phyloP scores from a whole-genome alignment of 306 rosid species.

The Lupinus albus region DNA sequence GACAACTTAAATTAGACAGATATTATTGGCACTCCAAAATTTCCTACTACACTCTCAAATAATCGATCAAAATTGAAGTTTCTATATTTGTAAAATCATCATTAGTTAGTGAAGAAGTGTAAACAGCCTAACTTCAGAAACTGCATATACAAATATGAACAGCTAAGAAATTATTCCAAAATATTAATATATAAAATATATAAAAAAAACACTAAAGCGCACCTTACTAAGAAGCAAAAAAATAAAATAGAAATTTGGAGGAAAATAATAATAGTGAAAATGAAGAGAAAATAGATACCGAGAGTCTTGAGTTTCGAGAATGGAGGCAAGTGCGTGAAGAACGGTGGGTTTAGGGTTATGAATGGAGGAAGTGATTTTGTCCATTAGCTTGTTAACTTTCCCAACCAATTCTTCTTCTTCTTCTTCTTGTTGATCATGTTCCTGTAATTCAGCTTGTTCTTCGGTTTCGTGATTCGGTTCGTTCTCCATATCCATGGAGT shows the following conservation, averaged over 20 bases:
- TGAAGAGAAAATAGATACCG: conserved; percentile 45
- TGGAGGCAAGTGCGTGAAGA: conserved; percentile 85
- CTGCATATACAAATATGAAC: too few relatives aligned
- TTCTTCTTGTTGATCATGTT: conserved; percentile 67
- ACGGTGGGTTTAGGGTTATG: conserved; percentile 75
- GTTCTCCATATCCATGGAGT: conserved; percentile 58
- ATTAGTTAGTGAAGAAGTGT: too few relatives aligned
- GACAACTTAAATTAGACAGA: not conserved
- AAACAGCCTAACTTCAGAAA: too few relatives aligned
- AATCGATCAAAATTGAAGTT: too few relatives aligned
- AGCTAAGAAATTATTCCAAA: not conserved
- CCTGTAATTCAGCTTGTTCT: conserved; percentile 3
- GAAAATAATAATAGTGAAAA: not conserved
- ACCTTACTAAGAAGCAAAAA: not conserved
- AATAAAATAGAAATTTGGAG: too few relatives aligned
- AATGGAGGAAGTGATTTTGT: conserved; percentile 67
- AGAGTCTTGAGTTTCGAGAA: conserved; percentile 77
- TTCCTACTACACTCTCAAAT: too few relatives aligned
- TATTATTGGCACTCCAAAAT: too few relatives aligned
- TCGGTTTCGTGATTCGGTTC: conserved; percentile 39
- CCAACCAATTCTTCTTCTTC: conserved; percentile 77
- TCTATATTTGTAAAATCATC: too few relatives aligned
- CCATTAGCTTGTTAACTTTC: conserved; percentile 82
- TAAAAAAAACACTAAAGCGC: not conserved
- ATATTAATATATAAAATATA: too few relatives aligned